Evolutionary conservation across 2,329 filamentous ascomycete species (phyloP).

Genomic region (Paecilomyces formosus): DNA sequence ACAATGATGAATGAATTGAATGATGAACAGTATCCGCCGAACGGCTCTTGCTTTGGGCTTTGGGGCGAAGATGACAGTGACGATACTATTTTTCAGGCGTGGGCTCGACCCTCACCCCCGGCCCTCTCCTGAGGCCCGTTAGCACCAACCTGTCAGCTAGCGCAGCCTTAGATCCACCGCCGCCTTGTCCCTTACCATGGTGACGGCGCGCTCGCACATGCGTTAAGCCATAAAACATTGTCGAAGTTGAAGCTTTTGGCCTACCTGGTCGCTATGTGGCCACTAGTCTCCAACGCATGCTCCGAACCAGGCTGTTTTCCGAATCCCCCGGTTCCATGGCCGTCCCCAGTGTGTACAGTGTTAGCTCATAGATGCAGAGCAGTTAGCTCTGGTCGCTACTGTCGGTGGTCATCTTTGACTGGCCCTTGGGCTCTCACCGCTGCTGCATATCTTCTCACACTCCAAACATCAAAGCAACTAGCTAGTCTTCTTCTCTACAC

Average conservation of each 20-base stretch:
- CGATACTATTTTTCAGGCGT: conserved; percentile 1
- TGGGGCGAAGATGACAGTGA: background rate
- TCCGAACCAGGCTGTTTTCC: conserved; percentile 3
- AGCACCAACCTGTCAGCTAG: background rate
- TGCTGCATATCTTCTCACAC: background rate
- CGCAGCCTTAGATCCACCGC: conserved; percentile 1
- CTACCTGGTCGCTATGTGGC: background rate
- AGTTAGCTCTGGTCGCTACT: background rate
- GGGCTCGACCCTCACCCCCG: background rate
- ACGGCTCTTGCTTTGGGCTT: background rate
- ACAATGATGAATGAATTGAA: background rate
- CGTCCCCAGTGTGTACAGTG: conserved; percentile 1
- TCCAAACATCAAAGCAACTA: background rate
- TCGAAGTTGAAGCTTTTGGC: conserved; percentile 1
- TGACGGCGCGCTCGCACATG: conserved; percentile 6
- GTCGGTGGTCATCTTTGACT: background rate
- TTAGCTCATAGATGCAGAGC: background rate
- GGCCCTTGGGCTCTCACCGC: background rate
- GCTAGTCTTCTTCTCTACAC: background rate
- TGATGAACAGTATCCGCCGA: background rate
- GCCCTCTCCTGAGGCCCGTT: background rate
- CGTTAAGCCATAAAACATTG: conserved; percentile 2
- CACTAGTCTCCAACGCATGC: background rate
- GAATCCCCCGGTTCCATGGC: conserved; percentile 9
- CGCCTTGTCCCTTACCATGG: conserved; percentile 4